A percentile compares a stretch with the other conserved stretches of the same genome.
Evolutionary conservation across 345 rosid genomes (phyloP).

Genomic region (Excoecaria cochinchinensis): DNA sequence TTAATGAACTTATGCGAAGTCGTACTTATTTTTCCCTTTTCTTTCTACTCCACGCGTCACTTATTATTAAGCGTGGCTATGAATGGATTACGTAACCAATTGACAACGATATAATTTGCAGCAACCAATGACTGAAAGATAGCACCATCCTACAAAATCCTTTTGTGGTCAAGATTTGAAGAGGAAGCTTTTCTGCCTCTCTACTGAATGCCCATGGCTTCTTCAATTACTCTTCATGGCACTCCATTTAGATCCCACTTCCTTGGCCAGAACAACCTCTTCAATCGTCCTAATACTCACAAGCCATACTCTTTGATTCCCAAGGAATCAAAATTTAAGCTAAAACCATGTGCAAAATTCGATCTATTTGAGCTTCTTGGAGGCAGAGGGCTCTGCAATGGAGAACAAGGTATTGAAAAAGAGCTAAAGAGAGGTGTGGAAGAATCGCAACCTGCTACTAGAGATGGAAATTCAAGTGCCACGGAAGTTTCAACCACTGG

Average conservation of each 20-base stretch:
- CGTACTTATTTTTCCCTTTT: too few species aligned
- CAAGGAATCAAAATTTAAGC: constrained; percentile 27
- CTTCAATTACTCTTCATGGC: constrained; percentile 49
- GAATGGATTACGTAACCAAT: too few species aligned
- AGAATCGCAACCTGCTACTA: constrained; percentile 17
- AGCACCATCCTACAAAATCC: constrained; percentile 20
- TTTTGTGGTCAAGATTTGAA: constrained; percentile 30
- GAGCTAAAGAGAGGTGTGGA: constrained; percentile 54
- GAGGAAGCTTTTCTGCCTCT: neutral
- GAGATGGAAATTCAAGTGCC: constrained; percentile 10
- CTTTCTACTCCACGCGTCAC: too few species aligned
- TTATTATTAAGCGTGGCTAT: too few species aligned
- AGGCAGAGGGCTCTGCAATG: constrained; percentile 86
- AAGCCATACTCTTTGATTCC: constrained; percentile 28
- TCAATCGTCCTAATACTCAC: constrained; percentile 22
- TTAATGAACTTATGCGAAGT: neutral
- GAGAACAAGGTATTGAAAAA: constrained; percentile 64
- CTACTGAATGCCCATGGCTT: constrained; percentile 36
- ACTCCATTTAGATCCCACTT: constrained; percentile 41
- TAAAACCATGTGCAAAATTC: constrained; percentile 47
- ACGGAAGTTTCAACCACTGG: neutral
- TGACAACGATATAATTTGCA: too few species aligned
- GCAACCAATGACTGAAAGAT: constrained; percentile 3
- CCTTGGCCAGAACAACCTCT: constrained; percentile 36
- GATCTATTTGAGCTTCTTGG: constrained; percentile 65